Conservation (phyloP, 352 stramenopile genomes). For the Phytophthora uliginosa region DNA sequence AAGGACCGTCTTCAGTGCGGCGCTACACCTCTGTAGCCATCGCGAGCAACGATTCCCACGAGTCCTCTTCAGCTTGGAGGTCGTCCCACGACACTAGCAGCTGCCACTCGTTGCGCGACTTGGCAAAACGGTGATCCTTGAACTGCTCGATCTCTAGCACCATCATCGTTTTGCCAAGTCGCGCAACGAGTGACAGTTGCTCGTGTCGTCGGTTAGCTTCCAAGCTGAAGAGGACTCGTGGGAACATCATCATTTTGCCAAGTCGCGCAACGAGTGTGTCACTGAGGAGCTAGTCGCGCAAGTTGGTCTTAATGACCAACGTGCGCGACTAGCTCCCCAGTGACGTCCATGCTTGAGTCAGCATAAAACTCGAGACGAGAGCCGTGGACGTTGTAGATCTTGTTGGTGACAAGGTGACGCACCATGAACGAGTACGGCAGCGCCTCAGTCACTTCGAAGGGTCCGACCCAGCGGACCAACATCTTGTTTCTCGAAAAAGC, state of each 20-base stretch:
- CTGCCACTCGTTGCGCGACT: not conserved
- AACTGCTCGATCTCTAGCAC: not conserved
- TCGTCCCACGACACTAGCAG: constrained; percentile 8
- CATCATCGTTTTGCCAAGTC: too few relatives aligned
- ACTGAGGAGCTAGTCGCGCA: too few relatives aligned
- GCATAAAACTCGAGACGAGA: constrained; percentile 8
- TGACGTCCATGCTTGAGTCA: not conserved
- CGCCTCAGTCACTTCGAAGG: not conserved
- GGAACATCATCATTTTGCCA: too few relatives aligned
- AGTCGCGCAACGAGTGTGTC: too few relatives aligned
- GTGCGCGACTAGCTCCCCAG: not conserved
- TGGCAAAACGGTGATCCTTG: constrained; percentile 1
- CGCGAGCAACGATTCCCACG: constrained; percentile 11
- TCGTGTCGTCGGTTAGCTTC: too few relatives aligned
- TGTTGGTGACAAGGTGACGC: not conserved
- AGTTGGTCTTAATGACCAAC: constrained; percentile 1
- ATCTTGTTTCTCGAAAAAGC: constrained; percentile 5
- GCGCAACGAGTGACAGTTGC: too few relatives aligned
- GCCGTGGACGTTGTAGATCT: constrained; percentile 5
- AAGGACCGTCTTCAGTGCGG: not conserved
- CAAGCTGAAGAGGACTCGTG: too few relatives aligned
- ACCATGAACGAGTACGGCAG: constrained; percentile 10
- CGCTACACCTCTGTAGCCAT: not conserved
- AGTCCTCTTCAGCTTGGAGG: constrained; percentile 15
- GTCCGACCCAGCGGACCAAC: constrained; percentile 1